Evolutionary conservation across 805 yeast species (phyloP).

Genomic region (Kluyveromyces aestuarii): DNA sequence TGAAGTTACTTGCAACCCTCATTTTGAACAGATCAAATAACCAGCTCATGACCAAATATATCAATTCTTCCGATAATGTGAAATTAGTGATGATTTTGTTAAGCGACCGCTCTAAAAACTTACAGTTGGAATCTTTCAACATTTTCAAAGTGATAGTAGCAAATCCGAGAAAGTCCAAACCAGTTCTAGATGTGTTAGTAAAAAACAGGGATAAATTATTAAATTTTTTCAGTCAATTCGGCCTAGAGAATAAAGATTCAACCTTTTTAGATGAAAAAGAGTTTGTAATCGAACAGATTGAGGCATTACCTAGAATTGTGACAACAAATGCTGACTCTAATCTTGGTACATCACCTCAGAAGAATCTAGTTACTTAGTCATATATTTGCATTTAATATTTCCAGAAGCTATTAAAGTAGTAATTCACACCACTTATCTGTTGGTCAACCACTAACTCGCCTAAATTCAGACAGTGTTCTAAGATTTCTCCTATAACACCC

Average conservation of each 20-base stretch:
- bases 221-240: constrained; percentile 56
- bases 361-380: constrained; percentile 3
- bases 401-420: constrained; percentile 41
- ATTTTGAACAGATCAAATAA: constrained; percentile 66
- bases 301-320: constrained; percentile 54
- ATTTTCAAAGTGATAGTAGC: constrained; percentile 94
- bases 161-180: constrained; percentile 80
- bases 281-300: constrained; percentile 68
- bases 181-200: constrained; percentile 68
- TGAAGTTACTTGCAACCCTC: constrained; percentile 63
- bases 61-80: constrained; percentile 71
- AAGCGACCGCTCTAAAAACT: constrained; percentile 81
- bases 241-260: constrained; percentile 48
- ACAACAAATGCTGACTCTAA: constrained; percentile 17
- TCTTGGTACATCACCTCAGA: constrained; percentile 12
- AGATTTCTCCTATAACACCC: constrained; percentile 54
- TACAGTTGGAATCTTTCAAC: constrained; percentile 86
- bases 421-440: constrained; percentile 56
- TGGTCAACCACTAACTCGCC: constrained; percentile 61
- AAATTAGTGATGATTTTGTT: constrained; percentile 79
- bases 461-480: constrained; percentile 45
- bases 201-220: constrained; percentile 77
- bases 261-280: constrained; percentile 70
- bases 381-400: constrained; percentile 4
- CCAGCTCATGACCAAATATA: constrained; percentile 63